These are phyloP conservation scores for Diospyros kaki DNA, from an alignment of 148 eudicot genomes.

Conservation along the genomic window DNA sequence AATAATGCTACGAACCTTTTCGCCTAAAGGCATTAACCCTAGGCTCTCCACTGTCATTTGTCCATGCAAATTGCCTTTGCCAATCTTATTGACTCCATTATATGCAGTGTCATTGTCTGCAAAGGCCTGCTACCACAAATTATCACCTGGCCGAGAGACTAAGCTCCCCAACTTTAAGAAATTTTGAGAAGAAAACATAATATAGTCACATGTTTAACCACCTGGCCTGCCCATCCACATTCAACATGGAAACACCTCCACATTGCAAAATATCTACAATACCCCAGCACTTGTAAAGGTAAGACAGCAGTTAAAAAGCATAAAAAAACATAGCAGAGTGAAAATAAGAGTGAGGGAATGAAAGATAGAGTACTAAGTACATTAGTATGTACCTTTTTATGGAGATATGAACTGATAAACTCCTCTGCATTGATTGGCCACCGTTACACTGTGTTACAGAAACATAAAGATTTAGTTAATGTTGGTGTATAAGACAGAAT, in stretches of 20 bases:
- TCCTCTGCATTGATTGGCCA: slow-evolving; percentile 30
- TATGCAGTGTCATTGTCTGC: slow-evolving; percentile 18
- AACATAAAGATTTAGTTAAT: slow-evolving; percentile 1
- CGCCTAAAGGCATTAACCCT: slow-evolving; percentile 28
- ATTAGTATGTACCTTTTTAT: slow-evolving; percentile 14
- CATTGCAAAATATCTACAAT: slow-evolving; percentile 36
- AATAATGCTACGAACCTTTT: slow-evolving; percentile 26
- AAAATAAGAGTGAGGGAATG: background rate
- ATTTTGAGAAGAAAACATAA: background rate
- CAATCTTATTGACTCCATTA: background rate
- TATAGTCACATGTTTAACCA: slow-evolving; percentile 14
- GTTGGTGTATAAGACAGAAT: background rate
- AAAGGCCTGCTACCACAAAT: slow-evolving; percentile 30
- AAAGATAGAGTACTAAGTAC: no score
- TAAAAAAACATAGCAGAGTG: background rate
- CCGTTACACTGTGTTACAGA: slow-evolving; percentile 35
- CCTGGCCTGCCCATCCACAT: slow-evolving; percentile 53
- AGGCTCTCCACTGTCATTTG: slow-evolving; percentile 21
- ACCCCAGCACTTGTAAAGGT: background rate
- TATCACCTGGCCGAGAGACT: slow-evolving; percentile 16
- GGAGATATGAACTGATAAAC: slow-evolving; percentile 37
- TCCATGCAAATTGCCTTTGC: slow-evolving; percentile 10
- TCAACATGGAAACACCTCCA: slow-evolving; percentile 42
- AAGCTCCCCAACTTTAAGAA: background rate
- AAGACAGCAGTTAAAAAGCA: background rate